Base-by-base conservation (phyloP, 768 basidiomycete species). In the Scleroderma citrinum region DNA sequence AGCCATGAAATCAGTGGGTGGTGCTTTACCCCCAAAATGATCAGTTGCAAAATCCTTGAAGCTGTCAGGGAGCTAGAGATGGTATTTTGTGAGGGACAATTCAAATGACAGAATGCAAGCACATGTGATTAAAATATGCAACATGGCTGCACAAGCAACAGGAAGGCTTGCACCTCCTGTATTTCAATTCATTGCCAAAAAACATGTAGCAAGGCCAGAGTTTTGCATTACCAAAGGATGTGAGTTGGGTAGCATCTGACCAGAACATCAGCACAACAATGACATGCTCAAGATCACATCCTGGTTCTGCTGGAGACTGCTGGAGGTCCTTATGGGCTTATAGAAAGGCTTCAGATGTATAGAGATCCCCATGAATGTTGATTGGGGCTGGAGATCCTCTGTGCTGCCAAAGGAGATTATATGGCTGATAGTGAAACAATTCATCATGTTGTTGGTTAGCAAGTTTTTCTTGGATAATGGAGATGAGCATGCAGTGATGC, bases 181-280 rank as follows among this genome's bases (percentile, higher is more conserved):
- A 65, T 24, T 51, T 51, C 0, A 48, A 60, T 23, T 60, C 38
- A 30, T 62, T 59, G 1, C 60, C 59, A 37, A 60, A 56, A n/a
- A n/a, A 53, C 21, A 58, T 13, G 35, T 65, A 65, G 7, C 57
- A 36, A 2, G 63, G 61, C 62, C 64, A 62, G 1, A 65, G 35
- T 35, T 52, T 56, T 24, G 60, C 59, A 7, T 58, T 47, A 0
- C 69, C 64, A 49, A 69, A 72, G 4, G 55, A 44, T 0, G 66
- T 51, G 1, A 71, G 55, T 24, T 64, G 62, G 5, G 68, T 69
- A 1, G 54, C 19, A 53, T 71, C 68, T 0, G 67, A 70, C 52
- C 59, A 64, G 37, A 64, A 55, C 61, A 68, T 64, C 29, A 63
- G 37, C 11, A 49, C 56, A 3, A 55, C 50, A 38, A 67, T 41